phyloP scores from a whole-genome alignment of 1,284 basidiomycete genomes.

The Sphagnurus paluster region DNA sequence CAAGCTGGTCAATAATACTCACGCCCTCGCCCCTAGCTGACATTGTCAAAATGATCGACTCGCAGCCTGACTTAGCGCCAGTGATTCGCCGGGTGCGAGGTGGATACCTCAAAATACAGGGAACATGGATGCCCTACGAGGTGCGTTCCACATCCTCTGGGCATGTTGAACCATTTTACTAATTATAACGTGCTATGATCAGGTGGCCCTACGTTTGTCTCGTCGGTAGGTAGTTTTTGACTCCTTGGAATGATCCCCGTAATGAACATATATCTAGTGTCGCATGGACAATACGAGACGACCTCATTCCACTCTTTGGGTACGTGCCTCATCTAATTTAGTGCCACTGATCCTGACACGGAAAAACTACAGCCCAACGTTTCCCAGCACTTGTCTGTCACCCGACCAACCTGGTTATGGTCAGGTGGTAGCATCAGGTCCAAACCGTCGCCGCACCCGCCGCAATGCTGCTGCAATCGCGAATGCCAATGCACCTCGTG shows the following conservation, averaged over 20 bases:
- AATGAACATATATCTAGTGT: slow-evolving; percentile 48
- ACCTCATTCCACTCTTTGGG: slow-evolving; percentile 83
- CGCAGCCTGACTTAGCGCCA: slow-evolving; percentile 79
- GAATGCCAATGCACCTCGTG: slow-evolving; percentile 24
- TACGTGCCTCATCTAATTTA: slow-evolving; percentile 31
- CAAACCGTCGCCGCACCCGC: slow-evolving; percentile 62
- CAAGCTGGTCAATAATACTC: slow-evolving; percentile 7
- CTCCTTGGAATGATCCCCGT: slow-evolving; percentile 18
- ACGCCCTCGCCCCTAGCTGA: slow-evolving; percentile 55
- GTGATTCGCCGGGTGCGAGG: slow-evolving; percentile 81
- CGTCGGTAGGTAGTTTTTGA: slow-evolving; percentile 57
- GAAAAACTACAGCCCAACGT: slow-evolving; percentile 51
- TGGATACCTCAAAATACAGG: slow-evolving; percentile 86
- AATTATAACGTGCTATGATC: slow-evolving; percentile 7
- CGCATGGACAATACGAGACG: slow-evolving; percentile 86
- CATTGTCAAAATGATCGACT: slow-evolving; percentile 88
- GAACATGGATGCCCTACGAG: slow-evolving; percentile 89
- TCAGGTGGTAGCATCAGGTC: slow-evolving; percentile 65
- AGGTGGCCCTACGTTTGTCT: slow-evolving; percentile 75
- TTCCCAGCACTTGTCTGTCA: slow-evolving; percentile 75
- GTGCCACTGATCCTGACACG: slow-evolving; percentile 17
- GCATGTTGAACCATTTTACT: slow-evolving; percentile 1
- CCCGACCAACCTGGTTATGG: slow-evolving; percentile 83
- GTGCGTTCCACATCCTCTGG: slow-evolving; percentile 35
- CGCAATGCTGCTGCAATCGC: slow-evolving; percentile 30